These are phyloP conservation scores for Sherardia arvensis DNA, from an alignment of 257 asterid genomes.

Conservation along the genomic window DNA sequence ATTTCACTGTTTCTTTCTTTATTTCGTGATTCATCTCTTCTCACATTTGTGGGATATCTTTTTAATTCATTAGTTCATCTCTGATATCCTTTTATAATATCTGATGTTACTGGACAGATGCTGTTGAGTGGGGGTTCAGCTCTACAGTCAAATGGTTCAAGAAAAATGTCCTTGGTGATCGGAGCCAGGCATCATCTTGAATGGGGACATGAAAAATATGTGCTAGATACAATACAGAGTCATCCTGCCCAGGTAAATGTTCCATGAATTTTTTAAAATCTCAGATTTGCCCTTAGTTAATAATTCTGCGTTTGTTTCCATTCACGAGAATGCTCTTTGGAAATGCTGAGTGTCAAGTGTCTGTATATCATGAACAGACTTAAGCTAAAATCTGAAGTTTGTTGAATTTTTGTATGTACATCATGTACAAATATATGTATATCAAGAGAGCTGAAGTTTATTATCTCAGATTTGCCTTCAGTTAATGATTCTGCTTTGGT, in stretches of 20 bases:
- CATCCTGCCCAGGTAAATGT: slow-evolving; percentile 82
- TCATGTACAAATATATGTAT: too few species aligned
- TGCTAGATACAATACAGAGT: slow-evolving; percentile 82
- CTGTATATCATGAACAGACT: background rate
- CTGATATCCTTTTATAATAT: background rate
- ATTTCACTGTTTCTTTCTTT: background rate
- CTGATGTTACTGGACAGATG: slow-evolving; percentile 32
- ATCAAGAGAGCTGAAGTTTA: too few species aligned
- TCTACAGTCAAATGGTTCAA: slow-evolving; percentile 38
- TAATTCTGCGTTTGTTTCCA: background rate
- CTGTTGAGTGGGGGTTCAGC: slow-evolving; percentile 65
- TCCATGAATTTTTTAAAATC: background rate
- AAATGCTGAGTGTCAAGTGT: too few species aligned
- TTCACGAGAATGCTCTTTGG: background rate
- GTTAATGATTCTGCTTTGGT: background rate
- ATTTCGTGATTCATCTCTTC: background rate
- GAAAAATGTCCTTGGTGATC: slow-evolving; percentile 64
- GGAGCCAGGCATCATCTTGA: slow-evolving; percentile 95
- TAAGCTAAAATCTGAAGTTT: background rate
- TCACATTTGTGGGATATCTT: background rate
- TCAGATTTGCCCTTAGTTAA: background rate
- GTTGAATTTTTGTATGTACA: too few species aligned
- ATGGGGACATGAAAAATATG: slow-evolving; percentile 90
- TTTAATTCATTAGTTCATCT: background rate
- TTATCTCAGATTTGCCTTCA: background rate